Evolutionary conservation across 331 rosid species (phyloP).

Genomic region (Acacia concinna): DNA sequence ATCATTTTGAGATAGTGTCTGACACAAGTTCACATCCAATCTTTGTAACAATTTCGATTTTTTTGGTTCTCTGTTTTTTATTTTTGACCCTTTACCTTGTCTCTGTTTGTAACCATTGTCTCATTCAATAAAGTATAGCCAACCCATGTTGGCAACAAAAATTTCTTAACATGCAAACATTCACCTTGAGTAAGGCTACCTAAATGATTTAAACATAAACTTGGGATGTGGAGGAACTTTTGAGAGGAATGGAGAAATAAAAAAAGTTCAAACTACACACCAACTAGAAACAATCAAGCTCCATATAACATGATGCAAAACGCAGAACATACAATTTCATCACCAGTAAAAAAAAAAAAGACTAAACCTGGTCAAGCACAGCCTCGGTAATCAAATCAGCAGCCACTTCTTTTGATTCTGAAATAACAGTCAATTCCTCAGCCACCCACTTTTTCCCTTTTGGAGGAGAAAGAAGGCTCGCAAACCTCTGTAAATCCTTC

Average conservation of each 20-base stretch:
- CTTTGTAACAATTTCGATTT: not conserved
- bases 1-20: not conserved
- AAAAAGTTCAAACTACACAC: not conserved
- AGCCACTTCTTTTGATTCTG: constrained; percentile 91
- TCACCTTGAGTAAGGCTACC: not conserved
- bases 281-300: not conserved
- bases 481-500: constrained; percentile 47
- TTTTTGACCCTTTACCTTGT: not conserved
- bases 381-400: constrained; percentile 80
- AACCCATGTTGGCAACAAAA: not conserved
- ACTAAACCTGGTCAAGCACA: constrained; percentile 85
- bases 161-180: not conserved
- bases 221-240: not conserved
- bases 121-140: not conserved
- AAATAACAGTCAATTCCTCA: constrained; percentile 75
- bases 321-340: not conserved
- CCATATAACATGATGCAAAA: no score
- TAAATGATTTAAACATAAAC: not conserved
- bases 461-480: constrained; percentile 51
- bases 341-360: not conserved
- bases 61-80: no score
- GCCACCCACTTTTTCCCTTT: constrained; percentile 71
- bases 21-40: not conserved
- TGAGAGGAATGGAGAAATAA: not conserved
- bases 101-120: not conserved